Base-by-base conservation (phyloP, 2,329 filamentous ascomycete species). In the Nemania abortiva region DNA sequence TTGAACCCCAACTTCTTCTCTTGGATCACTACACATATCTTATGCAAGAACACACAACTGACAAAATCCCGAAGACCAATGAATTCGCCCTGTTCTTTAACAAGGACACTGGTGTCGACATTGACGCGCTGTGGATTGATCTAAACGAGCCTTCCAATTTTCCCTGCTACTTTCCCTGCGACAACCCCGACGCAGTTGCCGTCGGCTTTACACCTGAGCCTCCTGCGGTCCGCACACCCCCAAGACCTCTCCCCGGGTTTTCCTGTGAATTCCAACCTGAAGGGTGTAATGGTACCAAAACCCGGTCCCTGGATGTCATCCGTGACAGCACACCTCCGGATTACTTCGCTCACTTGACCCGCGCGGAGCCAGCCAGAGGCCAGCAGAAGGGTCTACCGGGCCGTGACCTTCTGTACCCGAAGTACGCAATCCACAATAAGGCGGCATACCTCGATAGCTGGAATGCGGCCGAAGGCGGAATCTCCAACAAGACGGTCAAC, bases 41-140 rank as follows among this genome's bases (percentile, higher is more conserved):
- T 42, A 2, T 2, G 6, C 20, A 29, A 27, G 9, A 27, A 31
- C 0, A n/a, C 13, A 29, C 9, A 37, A 56, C 57, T 69, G 3
- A 69, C 27, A 0, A 18, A 50, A 27, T 37, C n/a, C n/a, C 15
- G 4, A 20, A 70, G 92, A 89, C 89, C 71, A 83, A 84, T 4
- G 87, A 95, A 76, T 91, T 95, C 73, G 79, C 77, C 0, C 78
- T 76, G 0, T 93, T 93, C 81, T 94, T 95, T 81, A 79, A 85
- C 68, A 79, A 86, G 0, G 82, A 89, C 0, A 84, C 81, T 1
- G 92, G 92, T 34, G 84, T 95, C 18, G 88, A 95, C 72, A 91
- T 95, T 57, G 92, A 95, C 70, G 92, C 87, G 1, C 82, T 95
- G 1, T 95, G 92, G 90, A 92, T 93, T 72, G 91, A 93, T 73